Percentiles rank a stretch among this genome's conserved stretches.
These are phyloP conservation scores for Vitis cinerea DNA, from an alignment of 164 flowering plant species.

Conservation along the genomic window DNA sequence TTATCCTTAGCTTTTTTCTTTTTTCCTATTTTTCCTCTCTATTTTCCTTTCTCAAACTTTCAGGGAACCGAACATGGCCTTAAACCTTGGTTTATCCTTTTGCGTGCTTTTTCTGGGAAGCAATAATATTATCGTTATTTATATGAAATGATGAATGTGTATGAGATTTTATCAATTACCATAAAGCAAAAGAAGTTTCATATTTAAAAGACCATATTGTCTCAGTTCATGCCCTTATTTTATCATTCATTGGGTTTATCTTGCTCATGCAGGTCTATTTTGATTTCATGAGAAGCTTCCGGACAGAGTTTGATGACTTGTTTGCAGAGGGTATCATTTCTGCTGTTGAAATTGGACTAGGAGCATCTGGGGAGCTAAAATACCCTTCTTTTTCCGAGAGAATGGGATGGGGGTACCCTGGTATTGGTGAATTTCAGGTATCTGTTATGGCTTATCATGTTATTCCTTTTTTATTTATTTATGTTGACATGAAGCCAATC, in stretches of 20 bases:
- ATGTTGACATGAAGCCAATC: background rate
- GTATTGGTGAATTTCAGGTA: conserved; percentile 99
- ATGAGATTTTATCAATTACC: too few species aligned
- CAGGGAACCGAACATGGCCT: too few species aligned
- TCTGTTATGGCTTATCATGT: conserved; percentile 13
- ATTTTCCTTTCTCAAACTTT: too few species aligned
- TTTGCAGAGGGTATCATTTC: conserved; percentile 67
- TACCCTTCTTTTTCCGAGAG: conserved; percentile 78
- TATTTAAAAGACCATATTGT: too few species aligned
- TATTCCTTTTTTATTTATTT: background rate
- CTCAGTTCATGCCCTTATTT: background rate
- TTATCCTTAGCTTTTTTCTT: too few species aligned
- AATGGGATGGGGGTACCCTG: conserved; percentile 90
- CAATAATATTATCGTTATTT: too few species aligned
- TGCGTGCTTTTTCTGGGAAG: too few species aligned
- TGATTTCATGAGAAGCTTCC: conserved; percentile 91
- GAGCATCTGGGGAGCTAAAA: conserved; percentile 78
- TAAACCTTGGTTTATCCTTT: too few species aligned
- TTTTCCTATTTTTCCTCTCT: too few species aligned
- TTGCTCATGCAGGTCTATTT: conserved; percentile 64
- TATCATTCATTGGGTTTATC: background rate
- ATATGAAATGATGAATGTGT: too few species aligned
- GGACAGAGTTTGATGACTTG: conserved; percentile 82
- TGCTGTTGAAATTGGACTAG: conserved; percentile 84
- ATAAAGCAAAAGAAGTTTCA: too few species aligned